Conservation (phyloP, 139 green algal species). For the Picochlorum sp. region DNA sequence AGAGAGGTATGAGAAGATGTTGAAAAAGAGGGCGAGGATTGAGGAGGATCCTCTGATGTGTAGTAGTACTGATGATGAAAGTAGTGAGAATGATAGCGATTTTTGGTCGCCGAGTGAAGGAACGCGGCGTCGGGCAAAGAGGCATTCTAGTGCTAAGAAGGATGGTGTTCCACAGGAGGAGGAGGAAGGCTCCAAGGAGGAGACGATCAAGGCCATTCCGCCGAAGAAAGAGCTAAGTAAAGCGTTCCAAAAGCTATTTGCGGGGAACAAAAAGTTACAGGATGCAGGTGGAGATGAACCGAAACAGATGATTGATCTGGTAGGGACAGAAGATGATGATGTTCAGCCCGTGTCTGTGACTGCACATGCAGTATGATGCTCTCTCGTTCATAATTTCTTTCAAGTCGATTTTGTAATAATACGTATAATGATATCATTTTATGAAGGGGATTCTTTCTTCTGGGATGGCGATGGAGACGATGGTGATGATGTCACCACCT, state of each 20-base stretch:
- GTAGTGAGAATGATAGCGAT: not conserved
- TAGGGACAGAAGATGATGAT: too few species aligned
- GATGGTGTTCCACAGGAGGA: not conserved
- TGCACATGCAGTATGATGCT: too few species aligned
- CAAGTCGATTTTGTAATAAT: too few species aligned
- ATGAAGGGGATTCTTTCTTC: too few species aligned
- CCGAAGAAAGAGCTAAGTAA: not conserved
- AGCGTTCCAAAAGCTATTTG: too few species aligned
- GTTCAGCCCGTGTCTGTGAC: too few species aligned
- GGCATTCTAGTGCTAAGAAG: not conserved
- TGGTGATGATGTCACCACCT: not conserved
- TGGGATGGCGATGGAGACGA: too few species aligned
- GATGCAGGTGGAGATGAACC: too few species aligned
- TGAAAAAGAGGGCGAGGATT: slow-evolving; percentile 2
- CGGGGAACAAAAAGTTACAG: too few species aligned
- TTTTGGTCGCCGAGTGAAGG: not conserved
- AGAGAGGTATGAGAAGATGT: slow-evolving; percentile 5
- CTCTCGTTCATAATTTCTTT: too few species aligned
- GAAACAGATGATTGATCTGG: too few species aligned
- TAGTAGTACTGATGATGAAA: slow-evolving; percentile 12
- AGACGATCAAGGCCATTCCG: not conserved
- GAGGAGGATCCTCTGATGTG: not conserved
- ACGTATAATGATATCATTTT: too few species aligned
- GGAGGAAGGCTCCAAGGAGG: not conserved
- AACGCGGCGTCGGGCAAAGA: not conserved